Conservation (phyloP, 2,329 filamentous ascomycete species). For the Aspergillus arachidicola region DNA sequence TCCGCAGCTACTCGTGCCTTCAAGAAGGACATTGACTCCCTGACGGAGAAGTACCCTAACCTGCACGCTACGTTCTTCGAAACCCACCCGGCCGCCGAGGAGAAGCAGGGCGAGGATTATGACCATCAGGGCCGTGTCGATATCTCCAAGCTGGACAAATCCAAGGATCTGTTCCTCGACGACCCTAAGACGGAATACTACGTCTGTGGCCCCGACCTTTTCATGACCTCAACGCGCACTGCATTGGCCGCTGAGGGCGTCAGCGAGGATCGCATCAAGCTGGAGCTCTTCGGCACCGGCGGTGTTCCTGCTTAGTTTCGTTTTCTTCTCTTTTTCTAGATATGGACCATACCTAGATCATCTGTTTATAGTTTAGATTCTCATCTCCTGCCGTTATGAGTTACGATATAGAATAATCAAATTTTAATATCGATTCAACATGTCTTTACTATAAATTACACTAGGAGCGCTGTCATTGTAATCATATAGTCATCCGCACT, state of each 20-base stretch:
- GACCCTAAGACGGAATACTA: constrained; percentile 65
- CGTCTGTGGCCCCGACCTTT: constrained; percentile 69
- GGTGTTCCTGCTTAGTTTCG: constrained; percentile 26
- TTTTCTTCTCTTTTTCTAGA: neutral
- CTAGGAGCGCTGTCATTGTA: too few species aligned
- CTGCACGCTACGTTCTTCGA: constrained; percentile 62
- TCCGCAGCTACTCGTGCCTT: constrained; percentile 54
- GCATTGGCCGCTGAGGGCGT: constrained; percentile 61
- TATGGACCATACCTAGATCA: neutral
- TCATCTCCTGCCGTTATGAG: neutral
- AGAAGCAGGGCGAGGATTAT: constrained; percentile 60
- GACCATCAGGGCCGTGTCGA: constrained; percentile 61
- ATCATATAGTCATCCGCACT: too few species aligned
- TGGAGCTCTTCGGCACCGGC: constrained; percentile 70
- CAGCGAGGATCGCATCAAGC: constrained; percentile 58
- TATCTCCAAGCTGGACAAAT: constrained; percentile 57
- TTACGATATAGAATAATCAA: neutral
- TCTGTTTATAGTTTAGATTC: neutral
- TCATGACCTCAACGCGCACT: constrained; percentile 65
- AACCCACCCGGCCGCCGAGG: constrained; percentile 49
- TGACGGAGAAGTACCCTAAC: constrained; percentile 48
- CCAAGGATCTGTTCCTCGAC: constrained; percentile 58
- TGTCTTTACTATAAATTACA: too few species aligned
- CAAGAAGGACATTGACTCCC: constrained; percentile 52
- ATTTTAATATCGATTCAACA: neutral